Conservation (phyloP, 1,139 yeast genomes). For the Geotrichum europaeum region DNA sequence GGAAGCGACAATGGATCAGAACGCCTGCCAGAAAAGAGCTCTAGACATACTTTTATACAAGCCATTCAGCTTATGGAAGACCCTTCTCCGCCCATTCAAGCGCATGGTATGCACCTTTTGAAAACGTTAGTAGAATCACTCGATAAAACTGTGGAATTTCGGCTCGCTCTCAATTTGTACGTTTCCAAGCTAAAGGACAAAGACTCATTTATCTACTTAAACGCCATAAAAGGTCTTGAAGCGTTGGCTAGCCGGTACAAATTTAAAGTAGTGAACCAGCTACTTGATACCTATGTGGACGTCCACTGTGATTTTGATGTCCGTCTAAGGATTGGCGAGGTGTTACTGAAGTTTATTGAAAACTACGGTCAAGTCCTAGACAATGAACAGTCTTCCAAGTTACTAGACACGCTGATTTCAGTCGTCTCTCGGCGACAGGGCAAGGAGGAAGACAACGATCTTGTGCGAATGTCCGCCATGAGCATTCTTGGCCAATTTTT, state of each 20-base stretch:
- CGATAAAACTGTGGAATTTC: conserved; percentile 48
- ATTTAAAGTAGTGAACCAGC: conserved; percentile 37
- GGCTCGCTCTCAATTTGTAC: conserved; percentile 56
- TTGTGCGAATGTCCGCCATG: conserved; percentile 78
- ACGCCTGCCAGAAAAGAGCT: not conserved
- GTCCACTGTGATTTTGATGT: conserved; percentile 46
- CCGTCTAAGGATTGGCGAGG: conserved; percentile 74
- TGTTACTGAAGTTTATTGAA: conserved; percentile 34
- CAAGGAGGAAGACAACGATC: conserved; percentile 42
- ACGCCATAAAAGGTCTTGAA: conserved; percentile 73
- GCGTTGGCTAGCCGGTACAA: conserved; percentile 45
- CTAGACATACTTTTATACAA: conserved; percentile 32
- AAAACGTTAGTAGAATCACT: conserved; percentile 50
- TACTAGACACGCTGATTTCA: conserved; percentile 34
- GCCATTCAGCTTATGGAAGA: conserved; percentile 70
- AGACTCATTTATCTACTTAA: conserved; percentile 82
- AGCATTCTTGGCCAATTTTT: conserved; percentile 66
- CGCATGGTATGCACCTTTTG: conserved; percentile 71
- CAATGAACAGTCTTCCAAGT: conserved; percentile 26
- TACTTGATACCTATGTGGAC: conserved; percentile 42
- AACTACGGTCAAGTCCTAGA: conserved; percentile 42
- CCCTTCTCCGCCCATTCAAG: conserved; percentile 76
- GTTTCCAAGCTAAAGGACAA: conserved; percentile 61
- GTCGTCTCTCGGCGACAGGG: conserved; percentile 36
- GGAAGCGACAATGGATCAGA: not conserved